phyloP scores from a whole-genome alignment of 208 protist genomes.

The Naegleria fowleri region DNA sequence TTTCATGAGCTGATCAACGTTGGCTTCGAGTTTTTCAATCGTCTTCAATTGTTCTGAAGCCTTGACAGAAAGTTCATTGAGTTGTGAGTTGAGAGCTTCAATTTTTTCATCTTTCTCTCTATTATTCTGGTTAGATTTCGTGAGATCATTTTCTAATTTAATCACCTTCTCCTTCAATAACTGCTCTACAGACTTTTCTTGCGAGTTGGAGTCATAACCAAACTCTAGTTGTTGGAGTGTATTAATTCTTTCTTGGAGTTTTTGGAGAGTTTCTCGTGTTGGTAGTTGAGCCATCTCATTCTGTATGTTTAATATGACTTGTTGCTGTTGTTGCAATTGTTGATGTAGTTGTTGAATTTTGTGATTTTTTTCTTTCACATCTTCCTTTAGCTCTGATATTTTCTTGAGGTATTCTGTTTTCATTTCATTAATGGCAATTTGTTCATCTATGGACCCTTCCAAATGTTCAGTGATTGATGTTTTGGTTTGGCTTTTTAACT shows the following conservation, averaged over 20 bases:
- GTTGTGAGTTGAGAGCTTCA: background rate
- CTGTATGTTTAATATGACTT: too few species aligned
- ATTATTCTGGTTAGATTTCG: background rate
- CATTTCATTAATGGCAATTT: background rate
- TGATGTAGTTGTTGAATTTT: background rate
- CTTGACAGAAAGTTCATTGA: background rate
- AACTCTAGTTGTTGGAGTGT: background rate
- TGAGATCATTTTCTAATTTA: conserved; percentile 27
- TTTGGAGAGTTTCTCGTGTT: background rate
- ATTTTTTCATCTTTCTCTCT: background rate
- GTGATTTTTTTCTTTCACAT: background rate
- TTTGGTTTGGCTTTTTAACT: background rate
- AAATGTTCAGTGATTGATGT: background rate
- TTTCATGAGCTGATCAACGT: background rate
- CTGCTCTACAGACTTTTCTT: background rate
- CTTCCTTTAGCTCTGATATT: background rate
- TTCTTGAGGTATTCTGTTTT: background rate
- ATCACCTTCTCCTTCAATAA: background rate
- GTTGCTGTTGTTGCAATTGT: background rate
- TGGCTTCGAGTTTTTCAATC: background rate
- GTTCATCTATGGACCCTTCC: background rate
- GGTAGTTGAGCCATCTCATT: background rate
- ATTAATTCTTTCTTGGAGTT: background rate
- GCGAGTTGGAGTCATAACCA: background rate
- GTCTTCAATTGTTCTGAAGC: background rate